Evolutionary conservation across 306 rosid species (phyloP), one percentile per base, ranked within the genome.

Genomic region (Pterocarpus santalinus): DNA sequence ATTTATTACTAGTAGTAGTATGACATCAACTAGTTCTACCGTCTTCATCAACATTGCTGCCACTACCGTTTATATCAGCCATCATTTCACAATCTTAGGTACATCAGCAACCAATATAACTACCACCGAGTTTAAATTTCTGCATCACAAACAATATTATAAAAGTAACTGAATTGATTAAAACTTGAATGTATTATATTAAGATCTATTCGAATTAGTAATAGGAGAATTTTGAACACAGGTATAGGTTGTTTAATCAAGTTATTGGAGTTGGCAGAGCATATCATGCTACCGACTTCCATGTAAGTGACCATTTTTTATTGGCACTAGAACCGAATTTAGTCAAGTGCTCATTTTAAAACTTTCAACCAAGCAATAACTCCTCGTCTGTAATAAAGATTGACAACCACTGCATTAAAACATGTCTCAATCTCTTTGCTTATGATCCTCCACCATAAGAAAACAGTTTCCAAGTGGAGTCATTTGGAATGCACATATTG

Each of bases 271-370:
- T 16, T 16, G 66, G 17, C 35, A 55, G 10, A 55, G 9, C 32
- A 69, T 32, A 38, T 44, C 51, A 69, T 57, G 17, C 5, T 58
- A 55, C 65, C 65, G 36, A 71, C n/a, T 61, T 71, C 17, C 13
- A 16, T 46, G 16, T 17, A 33, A 43, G 10, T 33, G 15, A 43
- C 5, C 8, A 58, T 22, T n/a, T 58, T 55, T 68, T 46, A 58
- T 78, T 55, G 49, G 68, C 75, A 55, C 57, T 41, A 7, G 60
- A 68, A 56, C 46, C 36, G 30, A 58, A 69, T 57, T 69, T 78
- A 56, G 76, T 7, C 22, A 34, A 33, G 61, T 70, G 9, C 30
- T 79, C 69, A 3, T 60, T 79, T 69, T 72, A 52, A 74, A 16
- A 55, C 22, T 77, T 66, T 28, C 1, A 14, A 22, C 33, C 14